phyloP scores from a whole-genome alignment of 108 stramenopile genomes.

The Chaetoceros tenuissimus region DNA sequence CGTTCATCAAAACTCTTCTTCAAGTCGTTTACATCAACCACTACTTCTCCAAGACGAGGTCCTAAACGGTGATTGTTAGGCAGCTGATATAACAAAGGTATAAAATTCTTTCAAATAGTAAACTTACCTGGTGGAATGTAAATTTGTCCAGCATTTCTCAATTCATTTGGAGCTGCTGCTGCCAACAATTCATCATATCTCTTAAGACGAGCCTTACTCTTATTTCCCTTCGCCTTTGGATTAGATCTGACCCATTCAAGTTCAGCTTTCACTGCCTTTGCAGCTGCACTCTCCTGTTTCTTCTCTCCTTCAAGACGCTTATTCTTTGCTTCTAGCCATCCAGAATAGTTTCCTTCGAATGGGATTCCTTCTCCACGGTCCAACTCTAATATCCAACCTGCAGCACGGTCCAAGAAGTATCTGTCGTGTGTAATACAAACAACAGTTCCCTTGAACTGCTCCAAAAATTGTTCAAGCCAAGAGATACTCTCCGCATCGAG shows the following conservation, averaged over 20 bases:
- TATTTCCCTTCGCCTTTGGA: conserved; percentile 85
- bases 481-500: conserved; percentile 69
- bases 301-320: conserved; percentile 81
- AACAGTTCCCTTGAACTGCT: conserved; percentile 90
- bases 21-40: conserved; percentile 68
- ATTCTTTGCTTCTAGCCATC: conserved; percentile 87
- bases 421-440: conserved; percentile 92
- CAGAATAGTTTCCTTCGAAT: conserved; percentile 91
- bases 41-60: conserved; percentile 81
- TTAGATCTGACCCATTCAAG: conserved; percentile 88
- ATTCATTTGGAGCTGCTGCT: conserved; percentile 65
- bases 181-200: conserved; percentile 84
- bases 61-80: too few relatives aligned
- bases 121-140: conserved; percentile 94
- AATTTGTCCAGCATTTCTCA: conserved; percentile 79
- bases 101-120: too few relatives aligned
- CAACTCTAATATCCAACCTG: conserved; percentile 93
- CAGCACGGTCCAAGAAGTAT: conserved; percentile 94
- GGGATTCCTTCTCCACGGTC: conserved; percentile 92
- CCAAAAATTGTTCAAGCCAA: conserved; percentile 88
- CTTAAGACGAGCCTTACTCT: conserved; percentile 83
- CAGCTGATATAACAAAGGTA: too few relatives aligned
- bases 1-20: conserved; percentile 74
- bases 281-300: conserved; percentile 63
- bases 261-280: conserved; percentile 77